Conservation (phyloP, 2,329 filamentous ascomycete species). For the Chrysosporium keratinophilum region DNA sequence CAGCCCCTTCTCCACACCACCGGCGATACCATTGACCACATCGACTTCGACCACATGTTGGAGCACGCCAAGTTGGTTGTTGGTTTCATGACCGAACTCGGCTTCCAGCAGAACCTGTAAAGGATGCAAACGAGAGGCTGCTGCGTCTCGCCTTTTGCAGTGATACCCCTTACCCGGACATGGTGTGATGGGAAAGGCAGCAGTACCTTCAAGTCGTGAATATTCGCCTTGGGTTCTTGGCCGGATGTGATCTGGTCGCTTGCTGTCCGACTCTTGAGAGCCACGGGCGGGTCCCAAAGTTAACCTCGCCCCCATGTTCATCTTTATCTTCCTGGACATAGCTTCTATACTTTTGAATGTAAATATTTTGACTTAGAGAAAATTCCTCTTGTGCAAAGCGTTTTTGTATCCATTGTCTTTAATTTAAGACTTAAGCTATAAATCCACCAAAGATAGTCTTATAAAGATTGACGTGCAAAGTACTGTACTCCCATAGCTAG, state of each 20-base stretch:
- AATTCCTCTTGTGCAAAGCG: too few species aligned
- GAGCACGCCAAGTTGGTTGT: slow-evolving; percentile 80
- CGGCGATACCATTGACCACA: slow-evolving; percentile 58
- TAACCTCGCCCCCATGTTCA: background rate
- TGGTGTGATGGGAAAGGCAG: slow-evolving; percentile 8
- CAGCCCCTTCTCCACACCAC: slow-evolving; percentile 66
- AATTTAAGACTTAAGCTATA: too few species aligned
- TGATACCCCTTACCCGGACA: slow-evolving; percentile 2
- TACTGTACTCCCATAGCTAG: too few species aligned
- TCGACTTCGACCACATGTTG: slow-evolving; percentile 82
- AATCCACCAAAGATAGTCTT: too few species aligned
- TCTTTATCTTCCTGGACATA: background rate
- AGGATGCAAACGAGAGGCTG: slow-evolving; percentile 1
- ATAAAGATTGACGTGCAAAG: too few species aligned
- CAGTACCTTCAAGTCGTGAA: background rate
- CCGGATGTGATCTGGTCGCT: too few species aligned
- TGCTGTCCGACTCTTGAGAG: background rate
- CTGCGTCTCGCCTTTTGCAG: background rate
- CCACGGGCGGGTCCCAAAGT: background rate
- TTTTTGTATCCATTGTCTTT: too few species aligned
- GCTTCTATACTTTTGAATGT: background rate
- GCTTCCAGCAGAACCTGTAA: slow-evolving; percentile 37
- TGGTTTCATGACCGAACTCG: slow-evolving; percentile 73
- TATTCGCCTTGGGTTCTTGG: background rate
- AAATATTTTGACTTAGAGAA: background rate